phyloP scores from a whole-genome alignment of 345 rosid species.

The Citrus glauca region DNA sequence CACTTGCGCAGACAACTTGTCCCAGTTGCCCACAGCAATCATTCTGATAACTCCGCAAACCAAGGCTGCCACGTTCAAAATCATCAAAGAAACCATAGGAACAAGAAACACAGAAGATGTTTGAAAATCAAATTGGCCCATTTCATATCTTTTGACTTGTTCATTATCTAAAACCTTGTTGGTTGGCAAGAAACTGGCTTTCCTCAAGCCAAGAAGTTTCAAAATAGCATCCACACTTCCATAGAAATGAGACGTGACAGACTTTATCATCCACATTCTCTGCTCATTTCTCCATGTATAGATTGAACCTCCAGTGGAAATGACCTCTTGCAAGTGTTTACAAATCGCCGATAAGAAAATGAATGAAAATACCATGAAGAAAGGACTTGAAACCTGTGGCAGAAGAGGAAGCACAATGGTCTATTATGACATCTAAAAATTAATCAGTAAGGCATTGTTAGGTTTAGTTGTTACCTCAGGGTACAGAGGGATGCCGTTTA shows the following conservation, averaged over 20 bases:
- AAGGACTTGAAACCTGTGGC: slow-evolving; percentile 28
- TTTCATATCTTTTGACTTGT: neutral
- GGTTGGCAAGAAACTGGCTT: neutral
- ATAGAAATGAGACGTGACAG: neutral
- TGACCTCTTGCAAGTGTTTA: slow-evolving; percentile 26
- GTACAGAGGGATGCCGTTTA: slow-evolving; percentile 33
- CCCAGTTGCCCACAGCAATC: slow-evolving; percentile 16
- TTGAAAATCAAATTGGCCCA: slow-evolving; percentile 5
- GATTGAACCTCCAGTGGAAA: slow-evolving; percentile 20
- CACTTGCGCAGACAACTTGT: slow-evolving; percentile 23
- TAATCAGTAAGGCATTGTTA: neutral
- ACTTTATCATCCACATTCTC: neutral
- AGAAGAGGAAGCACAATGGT: neutral
- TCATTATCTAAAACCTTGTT: slow-evolving; percentile 8
- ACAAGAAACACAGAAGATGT: neutral
- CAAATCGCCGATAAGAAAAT: slow-evolving; percentile 23
- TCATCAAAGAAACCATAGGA: slow-evolving; percentile 8
- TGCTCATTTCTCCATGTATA: slow-evolving; percentile 12
- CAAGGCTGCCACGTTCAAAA: slow-evolving; percentile 14
- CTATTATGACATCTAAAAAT: too few relatives aligned
- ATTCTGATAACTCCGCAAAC: slow-evolving; percentile 25
- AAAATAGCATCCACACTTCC: neutral
- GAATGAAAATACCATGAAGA: slow-evolving; percentile 18
- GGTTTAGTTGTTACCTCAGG: slow-evolving; percentile 28
- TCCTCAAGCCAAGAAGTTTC: neutral